Evolutionary conservation across 2,329 filamentous ascomycete genomes (phyloP).

Genomic region (Periconia digitata): DNA sequence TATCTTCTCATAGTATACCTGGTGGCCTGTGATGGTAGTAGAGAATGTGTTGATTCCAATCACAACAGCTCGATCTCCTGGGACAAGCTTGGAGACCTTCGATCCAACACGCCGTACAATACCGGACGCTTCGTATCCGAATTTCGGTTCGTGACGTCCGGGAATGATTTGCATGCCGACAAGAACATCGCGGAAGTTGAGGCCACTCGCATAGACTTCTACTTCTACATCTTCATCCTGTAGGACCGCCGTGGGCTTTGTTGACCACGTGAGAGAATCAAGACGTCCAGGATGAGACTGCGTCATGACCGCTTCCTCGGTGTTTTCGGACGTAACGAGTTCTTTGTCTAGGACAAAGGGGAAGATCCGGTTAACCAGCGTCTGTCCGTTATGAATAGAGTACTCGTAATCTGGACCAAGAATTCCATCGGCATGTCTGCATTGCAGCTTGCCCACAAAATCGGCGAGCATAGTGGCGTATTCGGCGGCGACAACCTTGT

Average conservation of each 20-base stretch:
- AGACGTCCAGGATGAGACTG: not conserved
- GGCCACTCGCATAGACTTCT: slow-evolving; percentile 13
- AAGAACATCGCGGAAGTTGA: slow-evolving; percentile 27
- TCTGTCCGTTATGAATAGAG: slow-evolving; percentile 16
- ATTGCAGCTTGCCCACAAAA: slow-evolving; percentile 11
- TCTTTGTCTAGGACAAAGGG: not conserved
- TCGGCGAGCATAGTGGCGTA: not conserved
- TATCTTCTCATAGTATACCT: slow-evolving; percentile 15
- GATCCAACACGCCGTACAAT: slow-evolving; percentile 15
- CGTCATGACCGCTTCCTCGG: not conserved
- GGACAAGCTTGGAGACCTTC: slow-evolving; percentile 4
- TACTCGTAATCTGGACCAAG: slow-evolving; percentile 33
- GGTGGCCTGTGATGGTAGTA: not conserved
- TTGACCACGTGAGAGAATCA: not conserved
- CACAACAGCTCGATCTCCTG: slow-evolving; percentile 21
- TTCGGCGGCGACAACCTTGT: slow-evolving; percentile 6
- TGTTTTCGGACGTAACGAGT: not conserved
- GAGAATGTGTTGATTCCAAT: slow-evolving; percentile 7
- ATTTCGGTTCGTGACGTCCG: not conserved
- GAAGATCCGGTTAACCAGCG: slow-evolving; percentile 27
- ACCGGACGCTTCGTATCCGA: slow-evolving; percentile 18
- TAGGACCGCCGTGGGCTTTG: not conserved
- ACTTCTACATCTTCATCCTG: slow-evolving; percentile 19
- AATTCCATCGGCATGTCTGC: not conserved
- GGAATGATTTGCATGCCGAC: slow-evolving; percentile 1